These are phyloP conservation scores for Clonostachys rhizophaga DNA, from an alignment of 2,329 filamentous ascomycete genomes.

Conservation along the genomic window DNA sequence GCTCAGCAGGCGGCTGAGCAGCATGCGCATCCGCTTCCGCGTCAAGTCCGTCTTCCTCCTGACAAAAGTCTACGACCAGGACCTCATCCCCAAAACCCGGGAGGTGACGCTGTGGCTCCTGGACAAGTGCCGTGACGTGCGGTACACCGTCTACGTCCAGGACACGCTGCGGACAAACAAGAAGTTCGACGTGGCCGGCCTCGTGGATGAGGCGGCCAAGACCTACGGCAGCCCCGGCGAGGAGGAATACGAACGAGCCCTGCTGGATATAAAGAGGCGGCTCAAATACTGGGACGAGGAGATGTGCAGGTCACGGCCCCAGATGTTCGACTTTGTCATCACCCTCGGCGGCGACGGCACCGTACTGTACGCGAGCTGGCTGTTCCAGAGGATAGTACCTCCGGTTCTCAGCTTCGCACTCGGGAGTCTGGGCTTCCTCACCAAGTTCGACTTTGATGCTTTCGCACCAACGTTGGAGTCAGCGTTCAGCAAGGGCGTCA, in stretches of 20 bases:
- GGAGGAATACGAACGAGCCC: slow-evolving; percentile 23
- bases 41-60: slow-evolving; percentile 82
- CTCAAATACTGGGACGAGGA: slow-evolving; percentile 80
- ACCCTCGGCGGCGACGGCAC: slow-evolving; percentile 95
- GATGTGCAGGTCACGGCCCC: slow-evolving; percentile 72
- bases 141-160: slow-evolving; percentile 81
- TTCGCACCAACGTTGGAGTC: slow-evolving; percentile 64
- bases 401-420: slow-evolving; percentile 89
- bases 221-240: slow-evolving; percentile 31
- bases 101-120: slow-evolving; percentile 80
- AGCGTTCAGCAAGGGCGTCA: slow-evolving; percentile 79
- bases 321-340: slow-evolving; percentile 90
- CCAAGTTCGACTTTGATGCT: slow-evolving; percentile 87
- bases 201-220: slow-evolving; percentile 57
- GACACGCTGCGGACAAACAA: slow-evolving; percentile 66
- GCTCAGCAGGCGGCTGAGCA: slow-evolving; percentile 79
- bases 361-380: slow-evolving; percentile 91
- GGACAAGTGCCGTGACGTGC: slow-evolving; percentile 58
- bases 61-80: slow-evolving; percentile 86
- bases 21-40: slow-evolving; percentile 75
- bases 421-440: slow-evolving; percentile 90
- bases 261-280: slow-evolving; percentile 37
- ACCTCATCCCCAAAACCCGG: slow-evolving; percentile 71
- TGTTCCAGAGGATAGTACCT: slow-evolving; percentile 93
- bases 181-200: slow-evolving; percentile 66